Percentiles rank a stretch among this genome's conserved stretches.
phyloP scores from a whole-genome alignment of 129 eudicot species.

The Tagetes erecta region DNA sequence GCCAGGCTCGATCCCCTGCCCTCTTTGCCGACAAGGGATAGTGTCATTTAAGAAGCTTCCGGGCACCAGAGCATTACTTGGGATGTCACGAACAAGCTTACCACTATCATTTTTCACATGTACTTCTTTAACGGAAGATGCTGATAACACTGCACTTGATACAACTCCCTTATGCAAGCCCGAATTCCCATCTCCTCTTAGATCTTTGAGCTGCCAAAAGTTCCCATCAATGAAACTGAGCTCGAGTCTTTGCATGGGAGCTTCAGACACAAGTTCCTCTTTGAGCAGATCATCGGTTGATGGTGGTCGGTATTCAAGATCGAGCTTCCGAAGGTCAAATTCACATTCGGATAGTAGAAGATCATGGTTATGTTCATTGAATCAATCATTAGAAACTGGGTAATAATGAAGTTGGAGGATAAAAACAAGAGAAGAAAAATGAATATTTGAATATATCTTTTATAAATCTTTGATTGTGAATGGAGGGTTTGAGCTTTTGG shows the following conservation, averaged over 20 bases:
- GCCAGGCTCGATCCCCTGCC: conserved; percentile 86
- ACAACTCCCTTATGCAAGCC: conserved; percentile 70
- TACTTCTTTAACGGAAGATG: conserved; percentile 39
- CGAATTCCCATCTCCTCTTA: conserved; percentile 48
- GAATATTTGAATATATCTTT: conserved; percentile 5
- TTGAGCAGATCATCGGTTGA: conserved; percentile 39
- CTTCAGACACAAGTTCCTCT: conserved; percentile 48
- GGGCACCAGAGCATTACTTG: conserved; percentile 41
- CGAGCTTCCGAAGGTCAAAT: conserved; percentile 60
- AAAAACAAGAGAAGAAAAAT: neutral
- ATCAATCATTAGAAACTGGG: conserved; percentile 60
- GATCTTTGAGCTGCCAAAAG: conserved; percentile 76
- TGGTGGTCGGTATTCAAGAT: conserved; percentile 38
- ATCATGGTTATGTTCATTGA: conserved; percentile 79
- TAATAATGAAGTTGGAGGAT: conserved; percentile 29
- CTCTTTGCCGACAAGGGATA: conserved; percentile 85
- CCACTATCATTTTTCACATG: conserved; percentile 68
- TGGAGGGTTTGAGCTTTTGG: conserved; percentile 33
- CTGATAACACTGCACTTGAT: conserved; percentile 31
- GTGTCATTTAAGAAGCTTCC: conserved; percentile 66
- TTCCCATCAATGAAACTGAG: conserved; percentile 62
- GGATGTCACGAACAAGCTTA: conserved; percentile 59
- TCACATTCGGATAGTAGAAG: conserved; percentile 61
- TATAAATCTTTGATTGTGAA: conserved; percentile 17
- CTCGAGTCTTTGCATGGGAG: conserved; percentile 73